Evolutionary conservation across 768 basidiomycete genomes (phyloP), one percentile per base, ranked within the genome.

Genomic region (Melanogaster broomeanus): DNA sequence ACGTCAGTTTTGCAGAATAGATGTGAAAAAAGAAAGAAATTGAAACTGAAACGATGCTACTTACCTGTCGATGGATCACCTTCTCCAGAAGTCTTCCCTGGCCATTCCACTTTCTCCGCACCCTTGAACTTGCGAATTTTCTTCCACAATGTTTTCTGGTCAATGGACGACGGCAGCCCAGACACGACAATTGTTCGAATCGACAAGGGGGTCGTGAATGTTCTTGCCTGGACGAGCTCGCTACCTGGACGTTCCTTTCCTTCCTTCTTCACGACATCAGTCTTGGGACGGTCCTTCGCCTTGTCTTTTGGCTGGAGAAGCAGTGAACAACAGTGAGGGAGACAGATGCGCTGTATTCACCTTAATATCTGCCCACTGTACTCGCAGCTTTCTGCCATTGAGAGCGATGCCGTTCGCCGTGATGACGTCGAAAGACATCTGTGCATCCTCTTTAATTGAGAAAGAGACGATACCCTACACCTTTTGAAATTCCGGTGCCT

Each of bases 401-500:
- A 91, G 73, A 9, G 67, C 68, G 35, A 96, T 78, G 1, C 84
- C 84, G 38, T 88, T 81, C 51, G 80, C 76, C 30, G 79, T 73
- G 45, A 90, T 78, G 39, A 82, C 80, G 44, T 83, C 79, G 48
- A 85, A 82, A 3, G 87, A 87, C 31, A 76, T 66, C 61, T 91
- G 81, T 7, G 94, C 96, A 69, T 98, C 97, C 61, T 97, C 91
- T 49, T 80, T 83, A 49, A 93, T 77, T 1, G 93, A 84, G 69
- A 96, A 98, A 1, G 92, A 87, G 55, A 98, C 92, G n/a, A 65
- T 97, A 98, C 53, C 97, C 97, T 19, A 98, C 94, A 56, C 96
- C 96, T 66, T 98, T 97, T 1, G 93, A 94, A 5, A 81, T 72
- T 16, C 84, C 83, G 1, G 83, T 80, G 30, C 79, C 87, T 8